Evolutionary conservation across 805 yeast species (phyloP).

Genomic region (Geotrichum ghanense): DNA sequence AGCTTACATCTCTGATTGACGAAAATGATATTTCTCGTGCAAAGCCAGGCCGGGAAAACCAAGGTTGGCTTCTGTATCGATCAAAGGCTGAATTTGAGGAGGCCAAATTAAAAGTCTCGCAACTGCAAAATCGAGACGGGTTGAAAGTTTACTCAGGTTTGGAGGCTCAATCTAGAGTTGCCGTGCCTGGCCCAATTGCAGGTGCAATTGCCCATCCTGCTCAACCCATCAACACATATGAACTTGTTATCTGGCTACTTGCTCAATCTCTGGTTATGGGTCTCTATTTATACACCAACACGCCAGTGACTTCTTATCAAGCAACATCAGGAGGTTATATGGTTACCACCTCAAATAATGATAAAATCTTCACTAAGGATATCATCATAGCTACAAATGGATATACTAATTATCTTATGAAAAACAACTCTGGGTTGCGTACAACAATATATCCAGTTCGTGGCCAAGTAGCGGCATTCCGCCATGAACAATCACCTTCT

Average conservation of each 20-base stretch:
- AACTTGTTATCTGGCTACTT: constrained; percentile 27
- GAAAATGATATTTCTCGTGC: constrained; percentile 29
- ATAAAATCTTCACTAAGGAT: constrained; percentile 23
- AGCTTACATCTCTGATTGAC: constrained; percentile 21
- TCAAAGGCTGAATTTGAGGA: constrained; percentile 10
- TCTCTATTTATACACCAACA: constrained; percentile 33
- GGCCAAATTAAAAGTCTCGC: constrained; percentile 12
- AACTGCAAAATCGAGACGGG: constrained; percentile 9
- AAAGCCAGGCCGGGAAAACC: constrained; percentile 25
- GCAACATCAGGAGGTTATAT: constrained; percentile 21
- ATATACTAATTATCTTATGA: constrained; percentile 15
- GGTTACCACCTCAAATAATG: constrained; percentile 25
- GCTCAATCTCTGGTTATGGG: constrained; percentile 25
- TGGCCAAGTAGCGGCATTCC: constrained; percentile 19
- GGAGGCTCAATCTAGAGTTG: background rate
- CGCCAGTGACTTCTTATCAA: constrained; percentile 26
- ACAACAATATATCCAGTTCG: constrained; percentile 18
- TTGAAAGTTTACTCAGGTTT: constrained; percentile 14
- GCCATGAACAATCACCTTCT: constrained; percentile 4
- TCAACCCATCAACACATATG: constrained; percentile 36
- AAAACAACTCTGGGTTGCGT: constrained; percentile 2
- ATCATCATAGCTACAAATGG: constrained; percentile 32
- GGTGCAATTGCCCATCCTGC: constrained; percentile 31
- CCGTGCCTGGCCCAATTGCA: constrained; percentile 5
- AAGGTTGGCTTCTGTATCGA: constrained; percentile 21